phyloP scores from a whole-genome alignment of 495 filamentous ascomycete species.

The Penicillium turbatum region DNA sequence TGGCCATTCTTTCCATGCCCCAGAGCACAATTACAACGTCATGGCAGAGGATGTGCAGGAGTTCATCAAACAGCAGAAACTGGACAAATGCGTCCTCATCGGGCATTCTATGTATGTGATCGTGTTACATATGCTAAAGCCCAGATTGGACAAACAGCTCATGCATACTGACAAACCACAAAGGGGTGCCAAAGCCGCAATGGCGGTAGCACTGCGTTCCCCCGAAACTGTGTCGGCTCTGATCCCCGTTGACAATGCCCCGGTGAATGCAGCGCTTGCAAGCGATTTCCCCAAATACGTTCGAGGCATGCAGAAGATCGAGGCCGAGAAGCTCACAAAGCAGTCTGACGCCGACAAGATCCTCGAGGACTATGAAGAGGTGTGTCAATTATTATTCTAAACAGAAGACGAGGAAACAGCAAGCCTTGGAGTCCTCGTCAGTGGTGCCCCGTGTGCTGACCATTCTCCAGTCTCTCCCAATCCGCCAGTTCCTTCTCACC shows the following conservation, averaged over 20 bases:
- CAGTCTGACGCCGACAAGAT: conserved; percentile 79
- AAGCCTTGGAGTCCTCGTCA: background rate
- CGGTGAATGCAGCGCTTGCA: conserved; percentile 68
- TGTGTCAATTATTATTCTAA: conserved; percentile 16
- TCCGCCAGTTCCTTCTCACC: conserved; percentile 92
- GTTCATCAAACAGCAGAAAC: conserved; percentile 71
- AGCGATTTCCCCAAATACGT: conserved; percentile 78
- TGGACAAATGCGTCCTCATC: conserved; percentile 70
- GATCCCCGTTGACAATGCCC: conserved; percentile 89
- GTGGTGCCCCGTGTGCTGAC: conserved; percentile 7
- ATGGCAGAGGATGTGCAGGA: conserved; percentile 84
- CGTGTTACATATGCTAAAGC: background rate
- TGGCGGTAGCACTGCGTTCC: conserved; percentile 73
- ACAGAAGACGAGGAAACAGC: background rate
- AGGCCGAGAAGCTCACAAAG: conserved; percentile 53
- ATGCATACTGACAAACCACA: background rate
- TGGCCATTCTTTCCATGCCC: conserved; percentile 78
- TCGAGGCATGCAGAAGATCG: conserved; percentile 78
- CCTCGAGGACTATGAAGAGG: conserved; percentile 69
- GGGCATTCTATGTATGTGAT: conserved; percentile 85
- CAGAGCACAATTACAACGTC: conserved; percentile 71
- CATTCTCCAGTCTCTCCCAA: conserved; percentile 53
- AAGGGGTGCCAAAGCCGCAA: conserved; percentile 92
- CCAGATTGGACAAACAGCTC: background rate
- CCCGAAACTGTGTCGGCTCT: conserved; percentile 63